Evolutionary conservation across 176 grass and related monocot species (phyloP), one percentile per base, ranked within the genome.

Genomic region (Oryza nivara): DNA sequence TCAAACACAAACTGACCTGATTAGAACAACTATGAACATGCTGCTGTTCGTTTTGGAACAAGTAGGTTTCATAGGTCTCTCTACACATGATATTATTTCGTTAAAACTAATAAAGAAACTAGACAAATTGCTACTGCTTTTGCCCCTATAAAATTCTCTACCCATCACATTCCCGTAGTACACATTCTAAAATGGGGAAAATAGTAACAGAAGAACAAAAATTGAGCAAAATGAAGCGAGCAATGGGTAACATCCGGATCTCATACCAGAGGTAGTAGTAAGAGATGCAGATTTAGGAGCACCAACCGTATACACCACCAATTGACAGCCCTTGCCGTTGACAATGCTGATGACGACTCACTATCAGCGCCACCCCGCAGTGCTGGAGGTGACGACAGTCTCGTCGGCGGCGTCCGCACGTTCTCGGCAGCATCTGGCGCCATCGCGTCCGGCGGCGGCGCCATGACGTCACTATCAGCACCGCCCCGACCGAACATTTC

Each of bases 261-360:
- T 95, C 96, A 92, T 94, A 92, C 85, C 89, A 94, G 81, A 71
- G 74, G 82, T 43, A 88, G 82, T 68, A 82, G 69, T 72, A 86
- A 84, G 52, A 89, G 82, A 84, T 85, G 87, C 36, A 89, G 76
- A n/a, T 80, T 67, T 38, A 87, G 88, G 61, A 69, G 86, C 20
- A 91, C 26, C 71, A 88, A 88, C 76, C 69, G 86, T 92, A 89
- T 93, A 94, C 81, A 91, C 78, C 75, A 83, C 79, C 86, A 83
- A 54, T 71, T 74, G 0, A 13, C 28, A 11, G 58, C 49, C 73
- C 63, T 77, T 14, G 85, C 67, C 7, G 11, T 82, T 7, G 58
- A 30, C 28, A 70, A 65, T 65, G 79, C 35, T 1, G 93, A 86
- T 43, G 76, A 88, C 0, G 90, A 70, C 48, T 85, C 65, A 19